Conservation (phyloP, 768 basidiomycete genomes). For the Rossbeevera mucosa region DNA sequence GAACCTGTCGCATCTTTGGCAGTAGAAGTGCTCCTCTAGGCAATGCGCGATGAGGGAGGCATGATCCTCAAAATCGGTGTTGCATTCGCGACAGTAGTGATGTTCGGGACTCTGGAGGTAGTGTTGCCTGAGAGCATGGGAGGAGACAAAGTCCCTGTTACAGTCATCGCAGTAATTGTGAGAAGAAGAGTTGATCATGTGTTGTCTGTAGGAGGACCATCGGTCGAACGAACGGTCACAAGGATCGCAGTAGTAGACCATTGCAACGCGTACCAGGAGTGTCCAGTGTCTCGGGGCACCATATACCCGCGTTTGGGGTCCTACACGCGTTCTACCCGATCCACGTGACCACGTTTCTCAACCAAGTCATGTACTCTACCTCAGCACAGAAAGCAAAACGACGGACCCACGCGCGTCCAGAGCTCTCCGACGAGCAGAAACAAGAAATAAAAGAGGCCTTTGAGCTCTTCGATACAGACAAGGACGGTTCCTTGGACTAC, state of each 20-base stretch:
- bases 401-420: conserved; percentile 70
- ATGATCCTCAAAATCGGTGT: conserved; percentile 36
- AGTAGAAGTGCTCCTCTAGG: conserved; percentile 38
- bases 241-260: conserved; percentile 28
- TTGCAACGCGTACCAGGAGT: not conserved
- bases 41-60: conserved; percentile 40
- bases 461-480: conserved; percentile 98
- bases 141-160: conserved; percentile 40
- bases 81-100: conserved; percentile 50
- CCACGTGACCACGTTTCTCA: conserved; percentile 23
- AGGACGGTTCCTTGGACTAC: conserved; percentile 93
- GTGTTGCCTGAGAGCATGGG: conserved; percentile 43
- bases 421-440: conserved; percentile 83
- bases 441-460: conserved; percentile 99
- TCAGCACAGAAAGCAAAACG: conserved; percentile 71
- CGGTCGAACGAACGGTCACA: conserved; percentile 38
- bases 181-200: conserved; percentile 30
- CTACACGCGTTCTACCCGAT: conserved; percentile 20
- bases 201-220: conserved; percentile 31
- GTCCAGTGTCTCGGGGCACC: not conserved
- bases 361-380: conserved; percentile 48
- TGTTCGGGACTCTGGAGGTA: conserved; percentile 47
- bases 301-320: conserved; percentile 23
- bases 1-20: conserved; percentile 37
- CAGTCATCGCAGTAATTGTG: conserved; percentile 49